Conservation (phyloP, 345 rosid genomes). For the Ceriops zippeliana region DNA sequence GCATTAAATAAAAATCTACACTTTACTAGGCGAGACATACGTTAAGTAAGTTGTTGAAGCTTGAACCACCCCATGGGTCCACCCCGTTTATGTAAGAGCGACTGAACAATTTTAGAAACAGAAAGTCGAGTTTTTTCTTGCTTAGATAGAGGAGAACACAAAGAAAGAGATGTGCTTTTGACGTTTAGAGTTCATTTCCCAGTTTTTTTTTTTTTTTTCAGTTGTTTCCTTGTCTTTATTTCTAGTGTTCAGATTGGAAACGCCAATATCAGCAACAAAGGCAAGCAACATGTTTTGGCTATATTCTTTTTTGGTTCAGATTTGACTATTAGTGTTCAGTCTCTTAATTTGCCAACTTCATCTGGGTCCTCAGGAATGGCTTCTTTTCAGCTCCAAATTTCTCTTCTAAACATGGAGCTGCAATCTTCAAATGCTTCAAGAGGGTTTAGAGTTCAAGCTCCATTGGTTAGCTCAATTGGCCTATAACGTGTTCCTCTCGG, state of each 20-base stretch:
- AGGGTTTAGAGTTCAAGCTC: slow-evolving; percentile 73
- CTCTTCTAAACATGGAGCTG: slow-evolving; percentile 46
- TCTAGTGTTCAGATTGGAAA: neutral
- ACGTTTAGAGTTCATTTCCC: neutral
- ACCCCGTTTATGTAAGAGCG: neutral
- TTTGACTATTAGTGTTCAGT: slow-evolving; percentile 13
- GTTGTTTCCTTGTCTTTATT: slow-evolving; percentile 8
- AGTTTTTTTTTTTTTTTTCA: neutral
- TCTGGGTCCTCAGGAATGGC: slow-evolving; percentile 12
- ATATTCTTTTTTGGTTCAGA: slow-evolving; percentile 14
- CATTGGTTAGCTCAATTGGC: slow-evolving; percentile 45
- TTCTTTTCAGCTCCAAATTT: neutral
- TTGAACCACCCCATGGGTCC: slow-evolving; percentile 2
- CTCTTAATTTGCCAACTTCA: slow-evolving; percentile 6
- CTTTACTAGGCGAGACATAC: neutral
- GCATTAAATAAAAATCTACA: slow-evolving; percentile 1
- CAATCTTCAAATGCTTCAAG: slow-evolving; percentile 51
- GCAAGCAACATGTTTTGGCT: slow-evolving; percentile 1
- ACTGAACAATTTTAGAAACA: neutral
- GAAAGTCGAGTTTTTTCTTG: neutral
- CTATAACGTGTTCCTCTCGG: neutral
- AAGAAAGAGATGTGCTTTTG: neutral
- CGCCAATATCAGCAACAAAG: slow-evolving; percentile 3
- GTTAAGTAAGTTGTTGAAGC: slow-evolving; percentile 11
- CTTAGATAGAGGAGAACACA: neutral